Percentiles rank a stretch among this genome's conserved stretches.
Conservation (phyloP, 768 basidiomycete species). For the Suillus decipiens region DNA sequence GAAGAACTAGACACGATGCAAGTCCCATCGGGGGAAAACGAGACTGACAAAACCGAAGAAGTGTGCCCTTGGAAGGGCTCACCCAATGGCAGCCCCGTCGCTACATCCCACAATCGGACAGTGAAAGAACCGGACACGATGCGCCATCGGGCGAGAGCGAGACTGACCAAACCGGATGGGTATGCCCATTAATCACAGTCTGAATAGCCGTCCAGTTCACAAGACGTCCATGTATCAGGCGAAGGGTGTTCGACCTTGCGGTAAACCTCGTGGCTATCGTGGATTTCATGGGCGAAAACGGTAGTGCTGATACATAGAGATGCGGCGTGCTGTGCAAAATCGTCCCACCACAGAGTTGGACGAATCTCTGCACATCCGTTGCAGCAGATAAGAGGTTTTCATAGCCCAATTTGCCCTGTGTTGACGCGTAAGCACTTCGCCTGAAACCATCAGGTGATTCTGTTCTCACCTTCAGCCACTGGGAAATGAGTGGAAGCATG, state of each 20-base stretch:
- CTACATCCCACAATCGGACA: slow-evolving; percentile 7
- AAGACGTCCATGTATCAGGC: not conserved
- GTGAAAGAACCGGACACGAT: slow-evolving; percentile 16
- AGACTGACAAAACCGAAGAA: not conserved
- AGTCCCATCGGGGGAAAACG: no score
- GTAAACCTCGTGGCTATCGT: slow-evolving; percentile 18
- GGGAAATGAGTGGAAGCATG: not conserved
- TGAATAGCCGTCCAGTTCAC: slow-evolving; percentile 10
- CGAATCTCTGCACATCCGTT: slow-evolving; percentile 16
- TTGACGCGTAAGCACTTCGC: not conserved
- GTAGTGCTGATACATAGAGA: slow-evolving; percentile 27
- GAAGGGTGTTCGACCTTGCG: not conserved
- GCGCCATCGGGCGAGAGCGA: slow-evolving; percentile 17
- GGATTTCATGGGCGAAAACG: slow-evolving; percentile 28
- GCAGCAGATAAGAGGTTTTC: slow-evolving; percentile 1
- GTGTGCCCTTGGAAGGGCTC: slow-evolving; percentile 12
- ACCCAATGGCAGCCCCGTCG: not conserved
- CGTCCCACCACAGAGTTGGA: slow-evolving; percentile 12
- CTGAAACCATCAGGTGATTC: not conserved
- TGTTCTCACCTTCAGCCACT: slow-evolving; percentile 1
- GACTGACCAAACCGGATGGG: not conserved
- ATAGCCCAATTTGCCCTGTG: not conserved
- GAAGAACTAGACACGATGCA: not conserved
- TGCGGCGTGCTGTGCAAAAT: slow-evolving; percentile 24
- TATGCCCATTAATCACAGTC: slow-evolving; percentile 6